phyloP scores from a whole-genome alignment of 768 basidiomycete genomes.

The Candolleomyces eurysporus region DNA sequence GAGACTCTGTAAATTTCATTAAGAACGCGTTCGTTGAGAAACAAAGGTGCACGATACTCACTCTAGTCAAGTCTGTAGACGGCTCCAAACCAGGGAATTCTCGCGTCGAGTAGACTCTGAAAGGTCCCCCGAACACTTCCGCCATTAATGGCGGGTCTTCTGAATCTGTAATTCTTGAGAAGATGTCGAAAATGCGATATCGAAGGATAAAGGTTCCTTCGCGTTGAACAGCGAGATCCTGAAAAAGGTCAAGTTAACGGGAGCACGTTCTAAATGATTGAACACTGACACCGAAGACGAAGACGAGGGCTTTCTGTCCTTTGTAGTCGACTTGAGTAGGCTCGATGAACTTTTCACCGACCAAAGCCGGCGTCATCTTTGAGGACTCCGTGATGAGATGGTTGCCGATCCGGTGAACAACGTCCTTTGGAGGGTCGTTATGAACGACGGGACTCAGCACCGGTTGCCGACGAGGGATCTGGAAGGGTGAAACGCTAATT shows the following conservation, averaged over 20 bases:
- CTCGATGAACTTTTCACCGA: constrained; percentile 63
- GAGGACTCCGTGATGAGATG: constrained; percentile 40
- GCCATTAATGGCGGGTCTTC: constrained; percentile 45
- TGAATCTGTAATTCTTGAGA: constrained; percentile 33
- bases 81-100: constrained; percentile 70
- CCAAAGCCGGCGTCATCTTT: constrained; percentile 49
- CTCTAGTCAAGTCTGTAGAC: constrained; percentile 71
- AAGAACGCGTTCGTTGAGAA: neutral
- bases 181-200: constrained; percentile 69
- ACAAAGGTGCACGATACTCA: constrained; percentile 18
- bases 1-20: constrained; percentile 21
- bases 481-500: constrained; percentile 27
- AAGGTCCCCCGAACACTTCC: constrained; percentile 65
- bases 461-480: constrained; percentile 36
- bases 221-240: constrained; percentile 69
- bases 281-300: constrained; percentile 57
- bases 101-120: constrained; percentile 70
- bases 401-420: constrained; percentile 28
- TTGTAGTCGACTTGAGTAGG: constrained; percentile 52
- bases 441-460: constrained; percentile 28
- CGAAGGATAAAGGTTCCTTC: constrained; percentile 69
- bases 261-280: neutral
- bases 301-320: constrained; percentile 52
- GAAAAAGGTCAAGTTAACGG: constrained; percentile 5
- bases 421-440: constrained; percentile 27